Conservation (phyloP, 352 stramenopile species). For the Globisporangium sylvaticum region DNA sequence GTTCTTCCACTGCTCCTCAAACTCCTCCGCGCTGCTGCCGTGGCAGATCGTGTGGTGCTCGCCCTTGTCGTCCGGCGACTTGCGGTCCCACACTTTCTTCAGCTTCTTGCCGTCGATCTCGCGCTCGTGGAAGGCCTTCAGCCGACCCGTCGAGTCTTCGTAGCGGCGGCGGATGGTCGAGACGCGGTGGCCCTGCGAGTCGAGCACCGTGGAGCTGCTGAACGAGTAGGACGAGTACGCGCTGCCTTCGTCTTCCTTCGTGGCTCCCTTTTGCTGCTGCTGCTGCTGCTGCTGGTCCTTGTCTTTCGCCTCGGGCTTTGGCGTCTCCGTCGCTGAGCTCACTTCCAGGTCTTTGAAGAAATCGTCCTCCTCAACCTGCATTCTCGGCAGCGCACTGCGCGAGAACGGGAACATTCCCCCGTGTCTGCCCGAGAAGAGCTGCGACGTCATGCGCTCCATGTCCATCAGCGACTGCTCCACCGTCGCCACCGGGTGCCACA, state of each 20-base stretch:
- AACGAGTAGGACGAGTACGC: not conserved
- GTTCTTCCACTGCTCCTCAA: constrained; percentile 57
- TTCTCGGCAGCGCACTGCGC: not conserved
- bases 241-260: not conserved
- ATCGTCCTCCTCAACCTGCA: not conserved
- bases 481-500: not conserved
- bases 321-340: not conserved
- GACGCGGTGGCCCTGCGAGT: not conserved
- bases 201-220: not conserved
- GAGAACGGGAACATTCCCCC: not conserved
- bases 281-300: not conserved
- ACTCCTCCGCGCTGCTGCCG: constrained; percentile 41
- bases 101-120: not conserved
- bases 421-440: not conserved
- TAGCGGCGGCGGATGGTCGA: not conserved
- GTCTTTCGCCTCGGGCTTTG: not conserved
- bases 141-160: not conserved
- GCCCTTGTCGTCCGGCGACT: constrained; percentile 56
- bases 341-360: not conserved
- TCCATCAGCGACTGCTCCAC: not conserved
- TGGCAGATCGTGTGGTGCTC: constrained; percentile 44
- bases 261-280: not conserved
- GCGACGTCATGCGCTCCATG: not conserved
- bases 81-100: not conserved
- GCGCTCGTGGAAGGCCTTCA: not conserved